Evolutionary conservation across 1,284 basidiomycete species (phyloP).

Genomic region (Microbotryum intermedium): DNA sequence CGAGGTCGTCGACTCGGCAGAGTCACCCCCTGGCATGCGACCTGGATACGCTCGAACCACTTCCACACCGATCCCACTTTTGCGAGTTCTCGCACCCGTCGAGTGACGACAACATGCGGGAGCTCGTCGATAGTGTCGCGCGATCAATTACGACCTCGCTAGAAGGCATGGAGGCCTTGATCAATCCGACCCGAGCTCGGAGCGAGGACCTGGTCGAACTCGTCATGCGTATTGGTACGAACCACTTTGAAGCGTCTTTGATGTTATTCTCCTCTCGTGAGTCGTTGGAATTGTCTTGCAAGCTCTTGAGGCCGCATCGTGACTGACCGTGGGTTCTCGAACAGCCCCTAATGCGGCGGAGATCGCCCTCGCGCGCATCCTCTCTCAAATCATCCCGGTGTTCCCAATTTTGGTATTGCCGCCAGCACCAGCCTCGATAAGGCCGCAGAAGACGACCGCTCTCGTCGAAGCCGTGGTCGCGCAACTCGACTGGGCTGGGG

Average conservation of each 20-base stretch:
- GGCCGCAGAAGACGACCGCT: constrained; percentile 15
- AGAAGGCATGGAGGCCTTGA: constrained; percentile 18
- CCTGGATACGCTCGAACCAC: too few relatives aligned
- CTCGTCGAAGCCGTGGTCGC: constrained; percentile 14
- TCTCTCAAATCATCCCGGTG: constrained; percentile 20
- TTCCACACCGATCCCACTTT: background rate
- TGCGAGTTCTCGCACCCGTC: background rate
- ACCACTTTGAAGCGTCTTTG: constrained; percentile 3
- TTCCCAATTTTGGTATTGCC: constrained; percentile 22
- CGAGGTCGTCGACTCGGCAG: too few relatives aligned
- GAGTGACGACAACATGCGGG: background rate
- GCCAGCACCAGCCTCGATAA: constrained; percentile 4
- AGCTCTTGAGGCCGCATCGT: too few relatives aligned
- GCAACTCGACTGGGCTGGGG: constrained; percentile 19
- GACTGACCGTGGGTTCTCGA: too few relatives aligned
- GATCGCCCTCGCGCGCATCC: constrained; percentile 6
- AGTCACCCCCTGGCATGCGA: too few relatives aligned
- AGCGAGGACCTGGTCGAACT: constrained; percentile 4
- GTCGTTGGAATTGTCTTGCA: background rate
- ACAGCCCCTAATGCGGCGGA: constrained; percentile 18
- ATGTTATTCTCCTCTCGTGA: constrained; percentile 23
- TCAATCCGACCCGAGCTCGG: constrained; percentile 5
- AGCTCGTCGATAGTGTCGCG: background rate
- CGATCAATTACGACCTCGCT: background rate
- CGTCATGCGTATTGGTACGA: constrained; percentile 1